These are phyloP conservation scores for Chaetomium strumarium DNA, from an alignment of 2,329 filamentous ascomycete genomes.

Conservation along the genomic window DNA sequence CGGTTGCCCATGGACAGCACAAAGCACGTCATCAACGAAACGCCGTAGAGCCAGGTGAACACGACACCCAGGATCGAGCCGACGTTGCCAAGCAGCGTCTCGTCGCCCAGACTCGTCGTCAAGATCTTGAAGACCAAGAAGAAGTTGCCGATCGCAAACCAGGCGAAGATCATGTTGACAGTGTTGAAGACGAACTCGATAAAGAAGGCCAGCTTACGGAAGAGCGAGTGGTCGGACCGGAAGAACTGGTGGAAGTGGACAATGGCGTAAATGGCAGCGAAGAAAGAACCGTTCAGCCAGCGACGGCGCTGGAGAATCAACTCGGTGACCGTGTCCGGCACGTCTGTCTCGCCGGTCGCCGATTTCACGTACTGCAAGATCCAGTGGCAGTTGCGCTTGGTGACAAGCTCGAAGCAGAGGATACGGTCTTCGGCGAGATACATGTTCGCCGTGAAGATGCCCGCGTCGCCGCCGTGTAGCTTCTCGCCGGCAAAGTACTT, in stretches of 20 bases:
- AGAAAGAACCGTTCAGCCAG: slow-evolving; percentile 98
- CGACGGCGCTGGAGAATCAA: slow-evolving; percentile 92
- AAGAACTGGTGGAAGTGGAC: slow-evolving; percentile 96
- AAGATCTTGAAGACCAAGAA: slow-evolving; percentile 98
- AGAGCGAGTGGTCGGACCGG: slow-evolving; percentile 80
- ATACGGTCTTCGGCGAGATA: slow-evolving; percentile 98
- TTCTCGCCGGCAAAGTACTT: slow-evolving; percentile 98
- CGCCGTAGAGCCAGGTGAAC: slow-evolving; percentile 94
- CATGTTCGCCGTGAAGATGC: slow-evolving; percentile 99
- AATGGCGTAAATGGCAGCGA: slow-evolving; percentile 91
- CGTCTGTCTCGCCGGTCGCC: slow-evolving; percentile 92
- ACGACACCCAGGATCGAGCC: slow-evolving; percentile 80
- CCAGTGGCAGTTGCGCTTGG: slow-evolving; percentile 96
- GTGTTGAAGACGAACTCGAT: slow-evolving; percentile 93
- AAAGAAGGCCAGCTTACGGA: slow-evolving; percentile 85
- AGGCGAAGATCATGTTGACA: slow-evolving; percentile 95
- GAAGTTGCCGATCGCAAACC: slow-evolving; percentile 98
- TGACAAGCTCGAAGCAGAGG: slow-evolving; percentile 95
- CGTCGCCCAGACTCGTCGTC: slow-evolving; percentile 72
- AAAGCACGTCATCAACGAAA: slow-evolving; percentile 88
- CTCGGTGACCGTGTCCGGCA: slow-evolving; percentile 88
- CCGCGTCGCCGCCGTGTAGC: slow-evolving; percentile 85
- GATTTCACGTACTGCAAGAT: slow-evolving; percentile 98
- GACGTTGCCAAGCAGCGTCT: slow-evolving; percentile 63
- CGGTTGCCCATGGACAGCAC: slow-evolving; percentile 91